phyloP scores from a whole-genome alignment of 352 stramenopile genomes.

The Pythium aristosporum region DNA sequence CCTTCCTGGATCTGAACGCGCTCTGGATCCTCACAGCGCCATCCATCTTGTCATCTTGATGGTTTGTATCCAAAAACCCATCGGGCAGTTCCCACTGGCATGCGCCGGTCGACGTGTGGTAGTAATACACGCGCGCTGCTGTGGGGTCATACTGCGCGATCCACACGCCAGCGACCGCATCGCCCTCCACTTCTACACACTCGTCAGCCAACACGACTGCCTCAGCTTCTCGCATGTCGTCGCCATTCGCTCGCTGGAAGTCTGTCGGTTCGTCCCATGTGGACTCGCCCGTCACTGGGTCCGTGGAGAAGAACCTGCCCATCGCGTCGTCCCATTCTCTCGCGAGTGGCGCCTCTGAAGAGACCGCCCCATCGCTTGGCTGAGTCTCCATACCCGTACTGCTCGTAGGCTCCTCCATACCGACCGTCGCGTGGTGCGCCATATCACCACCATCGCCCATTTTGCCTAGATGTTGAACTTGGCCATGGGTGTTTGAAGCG shows the following conservation, averaged over 20 bases:
- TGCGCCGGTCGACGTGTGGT: slow-evolving; percentile 39
- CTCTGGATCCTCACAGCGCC: slow-evolving; percentile 59
- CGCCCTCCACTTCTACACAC: background rate
- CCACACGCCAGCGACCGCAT: slow-evolving; percentile 30
- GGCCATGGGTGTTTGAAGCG: slow-evolving; percentile 5
- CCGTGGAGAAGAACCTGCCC: slow-evolving; percentile 23
- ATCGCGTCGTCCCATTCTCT: slow-evolving; percentile 5
- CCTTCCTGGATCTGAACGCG: slow-evolving; percentile 42
- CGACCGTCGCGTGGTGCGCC: background rate
- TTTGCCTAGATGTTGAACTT: slow-evolving; percentile 1
- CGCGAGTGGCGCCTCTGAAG: background rate
- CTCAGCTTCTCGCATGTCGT: background rate
- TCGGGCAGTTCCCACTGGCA: slow-evolving; percentile 45
- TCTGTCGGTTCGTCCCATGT: slow-evolving; percentile 31
- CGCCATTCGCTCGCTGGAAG: background rate
- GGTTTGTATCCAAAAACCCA: slow-evolving; percentile 32
- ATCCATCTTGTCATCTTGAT: slow-evolving; percentile 33
- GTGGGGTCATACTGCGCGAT: slow-evolving; percentile 48
- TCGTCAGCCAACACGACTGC: background rate
- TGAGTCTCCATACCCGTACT: background rate
- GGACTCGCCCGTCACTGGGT: slow-evolving; percentile 25
- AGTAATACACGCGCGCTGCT: slow-evolving; percentile 43
- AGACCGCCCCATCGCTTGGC: background rate
- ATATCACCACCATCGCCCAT: background rate
- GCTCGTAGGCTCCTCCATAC: background rate